Percentiles rank a stretch among this genome's conserved stretches.
phyloP scores from a whole-genome alignment of 2,329 filamentous ascomycete species.

The Xylogone sp. region DNA sequence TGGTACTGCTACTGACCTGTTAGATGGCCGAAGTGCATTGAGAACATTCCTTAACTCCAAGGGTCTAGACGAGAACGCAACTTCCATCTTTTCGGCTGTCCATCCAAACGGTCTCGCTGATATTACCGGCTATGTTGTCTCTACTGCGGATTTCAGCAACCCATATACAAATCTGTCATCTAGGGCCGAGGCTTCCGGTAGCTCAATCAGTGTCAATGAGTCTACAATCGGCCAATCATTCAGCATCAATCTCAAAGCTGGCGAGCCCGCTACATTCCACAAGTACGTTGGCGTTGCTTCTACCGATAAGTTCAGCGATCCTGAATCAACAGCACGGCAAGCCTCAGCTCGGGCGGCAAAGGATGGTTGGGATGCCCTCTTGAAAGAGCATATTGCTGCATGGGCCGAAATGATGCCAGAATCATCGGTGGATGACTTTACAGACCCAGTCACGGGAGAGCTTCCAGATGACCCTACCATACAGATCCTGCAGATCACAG shows the following conservation, averaged over 20 bases:
- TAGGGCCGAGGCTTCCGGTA: constrained; percentile 16
- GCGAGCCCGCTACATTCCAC: constrained; percentile 50
- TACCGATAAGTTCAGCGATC: constrained; percentile 60
- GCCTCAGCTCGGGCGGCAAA: constrained; percentile 47
- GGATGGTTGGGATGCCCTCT: constrained; percentile 51
- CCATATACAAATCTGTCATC: constrained; percentile 32
- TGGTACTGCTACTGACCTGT: constrained; percentile 59
- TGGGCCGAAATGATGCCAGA: constrained; percentile 60
- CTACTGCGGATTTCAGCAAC: constrained; percentile 37
- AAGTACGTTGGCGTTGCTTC: constrained; percentile 70
- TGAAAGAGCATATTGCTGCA: constrained; percentile 53
- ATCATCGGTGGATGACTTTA: constrained; percentile 61
- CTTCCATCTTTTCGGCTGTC: constrained; percentile 61
- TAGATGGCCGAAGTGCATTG: constrained; percentile 67
- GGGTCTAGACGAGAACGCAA: constrained; percentile 44
- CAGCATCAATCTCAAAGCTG: constrained; percentile 46
- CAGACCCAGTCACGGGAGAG: constrained; percentile 49
- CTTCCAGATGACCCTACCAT: constrained; percentile 56
- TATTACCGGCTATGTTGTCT: constrained; percentile 58
- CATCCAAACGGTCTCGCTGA: constrained; percentile 57
- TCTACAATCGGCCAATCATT: constrained; percentile 64
- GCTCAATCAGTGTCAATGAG: constrained; percentile 50
- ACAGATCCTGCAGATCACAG: constrained; percentile 47
- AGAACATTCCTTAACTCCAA: constrained; percentile 57
- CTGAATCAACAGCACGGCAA: constrained; percentile 48